phyloP scores from a whole-genome alignment of 139 green algal species.

The Trebouxia sp. region DNA sequence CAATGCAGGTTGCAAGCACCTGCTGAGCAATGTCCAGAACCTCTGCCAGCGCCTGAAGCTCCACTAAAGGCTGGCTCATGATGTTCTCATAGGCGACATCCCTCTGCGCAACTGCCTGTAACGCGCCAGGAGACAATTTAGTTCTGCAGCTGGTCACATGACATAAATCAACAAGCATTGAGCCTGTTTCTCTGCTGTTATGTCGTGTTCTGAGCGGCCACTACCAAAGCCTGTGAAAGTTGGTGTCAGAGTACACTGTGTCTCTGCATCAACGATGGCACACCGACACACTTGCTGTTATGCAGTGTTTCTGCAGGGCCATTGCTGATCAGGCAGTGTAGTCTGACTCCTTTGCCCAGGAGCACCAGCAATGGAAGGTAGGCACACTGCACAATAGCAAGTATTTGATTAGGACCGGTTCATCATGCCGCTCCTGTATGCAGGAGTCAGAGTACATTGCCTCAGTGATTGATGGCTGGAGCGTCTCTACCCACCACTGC shows the following conservation, averaged over 20 bases:
- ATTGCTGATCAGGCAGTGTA: too few relatives aligned
- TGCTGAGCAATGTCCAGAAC: conserved; percentile 9
- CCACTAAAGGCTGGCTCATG: not conserved
- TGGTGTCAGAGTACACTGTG: not conserved
- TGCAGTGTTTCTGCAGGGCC: too few relatives aligned
- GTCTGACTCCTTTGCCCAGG: too few relatives aligned
- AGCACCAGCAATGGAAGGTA: too few relatives aligned
- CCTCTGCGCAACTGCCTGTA: conserved; percentile 29
- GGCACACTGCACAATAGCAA: too few relatives aligned
- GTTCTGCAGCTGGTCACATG: not conserved
- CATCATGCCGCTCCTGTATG: too few relatives aligned
- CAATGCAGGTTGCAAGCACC: not conserved
- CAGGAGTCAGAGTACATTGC: too few relatives aligned
- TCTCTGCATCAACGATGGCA: not conserved
- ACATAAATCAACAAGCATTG: not conserved
- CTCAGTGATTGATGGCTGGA: too few relatives aligned
- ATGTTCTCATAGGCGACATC: conserved; percentile 47
- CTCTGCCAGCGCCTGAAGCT: conserved; percentile 32
- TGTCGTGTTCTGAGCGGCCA: not conserved
- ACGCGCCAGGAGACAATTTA: too few relatives aligned
- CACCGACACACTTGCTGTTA: not conserved
- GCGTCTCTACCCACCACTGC: too few relatives aligned
- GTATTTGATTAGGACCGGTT: too few relatives aligned
- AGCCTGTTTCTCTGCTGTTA: not conserved
- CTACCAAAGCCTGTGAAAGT: not conserved